phyloP scores from a whole-genome alignment of 495 filamentous ascomycete genomes.

The Neurospora cerealis region DNA sequence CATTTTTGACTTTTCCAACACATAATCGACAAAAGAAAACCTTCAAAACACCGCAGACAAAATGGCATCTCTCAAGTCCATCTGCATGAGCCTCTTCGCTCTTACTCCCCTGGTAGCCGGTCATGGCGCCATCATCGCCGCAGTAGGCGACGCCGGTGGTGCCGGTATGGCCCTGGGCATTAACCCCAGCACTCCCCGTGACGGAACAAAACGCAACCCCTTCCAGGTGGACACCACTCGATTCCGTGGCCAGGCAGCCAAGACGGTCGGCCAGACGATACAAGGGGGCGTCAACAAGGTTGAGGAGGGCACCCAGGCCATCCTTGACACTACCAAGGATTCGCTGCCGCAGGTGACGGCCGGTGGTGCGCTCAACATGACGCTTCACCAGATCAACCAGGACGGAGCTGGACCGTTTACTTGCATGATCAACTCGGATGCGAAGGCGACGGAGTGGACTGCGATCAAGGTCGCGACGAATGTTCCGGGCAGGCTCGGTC shows the following conservation, averaged over 20 bases:
- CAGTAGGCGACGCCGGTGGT: conserved; percentile 39
- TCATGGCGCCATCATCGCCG: conserved; percentile 40
- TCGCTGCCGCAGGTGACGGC: conserved; percentile 37
- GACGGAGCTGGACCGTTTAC: conserved; percentile 38
- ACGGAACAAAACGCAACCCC: conserved; percentile 39
- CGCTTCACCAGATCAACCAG: conserved; percentile 41
- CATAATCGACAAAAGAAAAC: neutral
- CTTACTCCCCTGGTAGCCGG: conserved; percentile 30
- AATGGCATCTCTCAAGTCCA: conserved; percentile 23
- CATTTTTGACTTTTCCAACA: neutral
- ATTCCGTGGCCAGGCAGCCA: conserved; percentile 33
- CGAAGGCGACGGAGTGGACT: conserved; percentile 33
- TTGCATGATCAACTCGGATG: conserved; percentile 42
- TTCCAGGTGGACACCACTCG: conserved; percentile 47
- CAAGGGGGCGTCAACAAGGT: conserved; percentile 35
- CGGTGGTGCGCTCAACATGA: conserved; percentile 41
- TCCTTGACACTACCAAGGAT: conserved; percentile 35
- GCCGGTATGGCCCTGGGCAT: conserved; percentile 37
- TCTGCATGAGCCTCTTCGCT: conserved; percentile 16
- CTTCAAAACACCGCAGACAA: conserved; percentile 5
- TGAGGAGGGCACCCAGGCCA: conserved; percentile 35
- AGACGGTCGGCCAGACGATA: conserved; percentile 35
- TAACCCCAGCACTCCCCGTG: conserved; percentile 39
- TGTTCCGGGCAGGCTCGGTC: conserved; percentile 18
- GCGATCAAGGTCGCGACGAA: conserved; percentile 28